Conservation (phyloP, 2,329 filamentous ascomycete species). For the Aspergillus ustus region DNA sequence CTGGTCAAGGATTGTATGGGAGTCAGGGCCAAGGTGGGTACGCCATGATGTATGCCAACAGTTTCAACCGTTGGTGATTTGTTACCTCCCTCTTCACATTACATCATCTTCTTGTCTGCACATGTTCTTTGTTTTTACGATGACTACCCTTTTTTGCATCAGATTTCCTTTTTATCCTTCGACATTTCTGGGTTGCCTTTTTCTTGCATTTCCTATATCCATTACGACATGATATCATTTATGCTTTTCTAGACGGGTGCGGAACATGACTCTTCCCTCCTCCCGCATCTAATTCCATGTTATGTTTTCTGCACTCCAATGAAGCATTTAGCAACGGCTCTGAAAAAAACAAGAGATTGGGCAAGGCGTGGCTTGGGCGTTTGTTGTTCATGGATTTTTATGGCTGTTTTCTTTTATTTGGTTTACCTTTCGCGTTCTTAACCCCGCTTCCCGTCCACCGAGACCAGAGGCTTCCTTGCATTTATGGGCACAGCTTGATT, state of each 20-base stretch:
- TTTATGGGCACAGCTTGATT: slow-evolving; percentile 41
- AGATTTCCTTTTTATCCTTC: slow-evolving; percentile 24
- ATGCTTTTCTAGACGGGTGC: slow-evolving; percentile 31
- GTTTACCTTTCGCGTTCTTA: slow-evolving; percentile 25
- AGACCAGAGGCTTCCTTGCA: slow-evolving; percentile 38
- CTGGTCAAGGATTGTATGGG: slow-evolving; percentile 87
- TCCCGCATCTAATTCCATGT: slow-evolving; percentile 30
- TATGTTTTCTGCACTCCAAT: slow-evolving; percentile 31
- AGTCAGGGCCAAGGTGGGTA: slow-evolving; percentile 92
- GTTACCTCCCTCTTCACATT: slow-evolving; percentile 29
- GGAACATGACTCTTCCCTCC: slow-evolving; percentile 30
- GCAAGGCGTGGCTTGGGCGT: slow-evolving; percentile 43
- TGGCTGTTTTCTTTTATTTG: slow-evolving; percentile 22
- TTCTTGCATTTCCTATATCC: slow-evolving; percentile 19
- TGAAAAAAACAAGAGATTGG: slow-evolving; percentile 36
- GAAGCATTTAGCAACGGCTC: slow-evolving; percentile 42
- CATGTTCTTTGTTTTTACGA: slow-evolving; percentile 23
- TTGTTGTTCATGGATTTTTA: slow-evolving; percentile 28
- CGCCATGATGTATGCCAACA: slow-evolving; percentile 81
- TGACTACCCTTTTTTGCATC: slow-evolving; percentile 28
- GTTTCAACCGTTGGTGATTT: slow-evolving; percentile 69
- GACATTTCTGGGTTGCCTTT: slow-evolving; percentile 6
- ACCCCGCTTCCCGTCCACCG: slow-evolving; percentile 19
- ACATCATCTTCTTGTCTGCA: slow-evolving; percentile 28
- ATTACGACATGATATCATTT: slow-evolving; percentile 41